Conservation (phyloP, 2,329 filamentous ascomycete species). For the Sclerotinia spermophila region DNA sequence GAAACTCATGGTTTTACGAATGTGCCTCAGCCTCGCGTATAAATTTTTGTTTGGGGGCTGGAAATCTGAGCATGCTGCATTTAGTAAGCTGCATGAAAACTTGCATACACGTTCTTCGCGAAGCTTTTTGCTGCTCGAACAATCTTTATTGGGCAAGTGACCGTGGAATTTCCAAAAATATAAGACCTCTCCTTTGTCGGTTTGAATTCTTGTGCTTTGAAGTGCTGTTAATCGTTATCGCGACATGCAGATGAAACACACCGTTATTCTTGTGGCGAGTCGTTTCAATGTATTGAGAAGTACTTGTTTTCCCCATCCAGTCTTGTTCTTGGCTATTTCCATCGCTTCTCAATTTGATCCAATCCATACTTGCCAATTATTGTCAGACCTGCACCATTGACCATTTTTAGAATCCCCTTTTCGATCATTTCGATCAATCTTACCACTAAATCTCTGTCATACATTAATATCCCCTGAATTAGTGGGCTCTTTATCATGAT, state of each 20-base stretch:
- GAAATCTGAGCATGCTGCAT: background rate
- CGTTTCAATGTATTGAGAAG: conserved; percentile 12
- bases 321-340: conserved; percentile 17
- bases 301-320: conserved; percentile 18
- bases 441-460: conserved; percentile 17
- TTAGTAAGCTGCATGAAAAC: conserved; percentile 17
- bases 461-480: conserved; percentile 20
- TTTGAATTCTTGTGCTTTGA: background rate
- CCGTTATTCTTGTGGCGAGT: conserved; percentile 10
- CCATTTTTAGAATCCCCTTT: conserved; percentile 23
- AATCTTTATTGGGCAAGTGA: conserved; percentile 7
- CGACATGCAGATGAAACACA: conserved; percentile 18
- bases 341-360: conserved; percentile 17
- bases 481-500: conserved; percentile 20
- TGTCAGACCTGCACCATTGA: conserved; percentile 9
- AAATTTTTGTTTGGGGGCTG: conserved; percentile 14
- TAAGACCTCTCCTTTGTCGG: conserved; percentile 14
- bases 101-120: conserved; percentile 12
- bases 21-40: conserved; percentile 9
- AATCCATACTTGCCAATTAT: conserved; percentile 20
- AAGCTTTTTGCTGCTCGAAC: background rate
- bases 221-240: background rate
- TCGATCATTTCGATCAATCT: conserved; percentile 21
- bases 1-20: background rate
- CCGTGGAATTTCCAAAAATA: conserved; percentile 17